phyloP scores from a whole-genome alignment of 495 filamentous ascomycete species.

The Aspergillus campestris region DNA sequence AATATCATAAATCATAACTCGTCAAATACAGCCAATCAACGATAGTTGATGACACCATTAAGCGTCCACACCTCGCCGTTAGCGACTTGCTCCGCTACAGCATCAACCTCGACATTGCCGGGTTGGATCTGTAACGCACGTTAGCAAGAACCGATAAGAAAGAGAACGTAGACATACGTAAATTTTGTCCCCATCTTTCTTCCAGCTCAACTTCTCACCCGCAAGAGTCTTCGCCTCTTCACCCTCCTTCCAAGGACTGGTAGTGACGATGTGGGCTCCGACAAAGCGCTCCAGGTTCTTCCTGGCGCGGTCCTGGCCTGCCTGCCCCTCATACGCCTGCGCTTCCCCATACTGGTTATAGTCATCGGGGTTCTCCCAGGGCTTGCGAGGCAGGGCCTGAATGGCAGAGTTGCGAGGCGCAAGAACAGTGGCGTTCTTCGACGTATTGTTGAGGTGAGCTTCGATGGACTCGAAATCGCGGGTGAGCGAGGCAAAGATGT shows the following conservation, averaged over 20 bases:
- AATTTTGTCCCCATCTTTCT: slow-evolving; percentile 63
- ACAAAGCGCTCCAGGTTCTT: slow-evolving; percentile 77
- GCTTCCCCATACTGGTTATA: slow-evolving; percentile 60
- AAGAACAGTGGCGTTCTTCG: slow-evolving; percentile 76
- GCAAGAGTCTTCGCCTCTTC: slow-evolving; percentile 63
- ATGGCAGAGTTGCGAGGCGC: slow-evolving; percentile 81
- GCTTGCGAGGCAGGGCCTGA: slow-evolving; percentile 72
- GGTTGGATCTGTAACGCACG: slow-evolving; percentile 62
- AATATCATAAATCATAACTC: slow-evolving; percentile 11
- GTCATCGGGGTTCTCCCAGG: slow-evolving; percentile 86
- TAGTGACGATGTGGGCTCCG: slow-evolving; percentile 72
- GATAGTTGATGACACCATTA: slow-evolving; percentile 58
- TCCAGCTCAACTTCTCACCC: slow-evolving; percentile 75
- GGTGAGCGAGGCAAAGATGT: slow-evolving; percentile 81
- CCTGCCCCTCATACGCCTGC: slow-evolving; percentile 68
- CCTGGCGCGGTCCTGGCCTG: slow-evolving; percentile 71
- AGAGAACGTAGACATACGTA: slow-evolving; percentile 41
- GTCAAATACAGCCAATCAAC: slow-evolving; percentile 9
- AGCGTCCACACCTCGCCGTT: slow-evolving; percentile 85
- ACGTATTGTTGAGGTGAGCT: slow-evolving; percentile 58
- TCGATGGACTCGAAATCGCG: slow-evolving; percentile 68
- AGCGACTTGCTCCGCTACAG: slow-evolving; percentile 58
- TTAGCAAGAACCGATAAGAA: slow-evolving; percentile 4
- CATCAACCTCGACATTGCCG: slow-evolving; percentile 63
- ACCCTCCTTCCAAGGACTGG: slow-evolving; percentile 70